Conservation (phyloP, 306 rosid genomes). For the Rubus idaeus region DNA sequence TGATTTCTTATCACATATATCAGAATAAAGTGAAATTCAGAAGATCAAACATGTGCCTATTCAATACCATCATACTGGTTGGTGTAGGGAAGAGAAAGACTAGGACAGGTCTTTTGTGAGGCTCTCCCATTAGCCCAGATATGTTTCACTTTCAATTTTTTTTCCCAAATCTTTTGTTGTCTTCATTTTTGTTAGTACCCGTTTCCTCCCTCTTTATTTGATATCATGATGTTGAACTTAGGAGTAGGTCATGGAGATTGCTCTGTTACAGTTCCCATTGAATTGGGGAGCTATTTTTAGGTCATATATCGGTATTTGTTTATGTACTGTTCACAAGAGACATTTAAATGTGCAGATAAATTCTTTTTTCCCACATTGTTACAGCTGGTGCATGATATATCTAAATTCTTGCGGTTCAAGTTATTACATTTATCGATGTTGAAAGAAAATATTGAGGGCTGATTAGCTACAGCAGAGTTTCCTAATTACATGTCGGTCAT, state of each 20-base stretch:
- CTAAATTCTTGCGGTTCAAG: background rate
- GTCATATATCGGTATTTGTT: slow-evolving; percentile 62
- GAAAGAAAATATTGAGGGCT: background rate
- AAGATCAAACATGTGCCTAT: slow-evolving; percentile 37
- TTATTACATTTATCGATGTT: background rate
- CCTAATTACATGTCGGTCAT: background rate
- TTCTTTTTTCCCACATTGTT: slow-evolving; percentile 37
- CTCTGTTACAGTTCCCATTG: slow-evolving; percentile 63
- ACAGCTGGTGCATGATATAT: background rate
- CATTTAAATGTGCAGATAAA: slow-evolving; percentile 82
- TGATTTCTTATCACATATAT: slow-evolving; percentile 48
- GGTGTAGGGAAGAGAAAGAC: slow-evolving; percentile 52
- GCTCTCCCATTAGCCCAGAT: slow-evolving; percentile 54
- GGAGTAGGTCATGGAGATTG: slow-evolving; percentile 77
- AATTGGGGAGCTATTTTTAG: slow-evolving; percentile 63
- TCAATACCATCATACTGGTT: slow-evolving; percentile 50
- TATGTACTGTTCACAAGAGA: slow-evolving; percentile 61
- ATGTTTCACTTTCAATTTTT: slow-evolving; percentile 35
- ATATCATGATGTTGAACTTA: slow-evolving; percentile 56
- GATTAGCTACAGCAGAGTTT: background rate
- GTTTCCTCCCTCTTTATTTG: slow-evolving; percentile 47
- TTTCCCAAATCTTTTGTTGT: slow-evolving; percentile 32
- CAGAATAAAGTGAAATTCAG: slow-evolving; percentile 54
- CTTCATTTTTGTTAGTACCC: slow-evolving; percentile 60
- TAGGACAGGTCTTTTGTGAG: slow-evolving; percentile 52